These are phyloP conservation scores for Ophiobolus disseminans DNA, from an alignment of 2,329 filamentous ascomycete species.

Conservation along the genomic window DNA sequence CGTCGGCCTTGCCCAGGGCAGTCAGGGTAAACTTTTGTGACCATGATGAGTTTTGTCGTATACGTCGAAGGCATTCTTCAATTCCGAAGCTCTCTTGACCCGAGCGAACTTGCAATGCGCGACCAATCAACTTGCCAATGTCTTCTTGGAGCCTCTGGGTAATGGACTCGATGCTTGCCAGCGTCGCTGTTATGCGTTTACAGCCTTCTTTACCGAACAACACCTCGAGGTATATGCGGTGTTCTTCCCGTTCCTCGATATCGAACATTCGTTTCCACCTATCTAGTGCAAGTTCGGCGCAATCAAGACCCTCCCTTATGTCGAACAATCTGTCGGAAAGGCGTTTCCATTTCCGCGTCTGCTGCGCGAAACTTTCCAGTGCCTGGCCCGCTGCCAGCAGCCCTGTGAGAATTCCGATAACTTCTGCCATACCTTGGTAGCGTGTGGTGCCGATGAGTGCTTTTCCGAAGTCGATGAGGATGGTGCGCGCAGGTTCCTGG, in stretches of 20 bases:
- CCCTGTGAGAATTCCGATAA: slow-evolving; percentile 22
- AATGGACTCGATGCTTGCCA: slow-evolving; percentile 21
- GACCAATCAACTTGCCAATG: slow-evolving; percentile 24
- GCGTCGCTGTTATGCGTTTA: slow-evolving; percentile 21
- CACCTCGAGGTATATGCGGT: slow-evolving; percentile 27
- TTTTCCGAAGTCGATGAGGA: background rate
- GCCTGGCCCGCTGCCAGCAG: slow-evolving; percentile 24
- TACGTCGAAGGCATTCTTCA: slow-evolving; percentile 25
- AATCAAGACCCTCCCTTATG: slow-evolving; percentile 26
- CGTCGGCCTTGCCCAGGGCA: slow-evolving; percentile 22
- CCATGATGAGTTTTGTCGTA: slow-evolving; percentile 26
- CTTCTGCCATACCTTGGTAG: slow-evolving; percentile 28
- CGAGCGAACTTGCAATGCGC: slow-evolving; percentile 21
- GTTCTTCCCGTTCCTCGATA: slow-evolving; percentile 22
- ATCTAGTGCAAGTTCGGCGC: slow-evolving; percentile 26
- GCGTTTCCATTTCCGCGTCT: slow-evolving; percentile 25
- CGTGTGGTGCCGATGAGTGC: too few relatives aligned
- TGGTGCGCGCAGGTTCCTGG: background rate
- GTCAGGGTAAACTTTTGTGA: slow-evolving; percentile 29
- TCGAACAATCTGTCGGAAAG: slow-evolving; percentile 34
- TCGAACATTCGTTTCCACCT: slow-evolving; percentile 34
- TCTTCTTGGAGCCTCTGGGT: slow-evolving; percentile 18
- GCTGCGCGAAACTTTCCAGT: slow-evolving; percentile 25
- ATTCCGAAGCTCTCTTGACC: slow-evolving; percentile 18
- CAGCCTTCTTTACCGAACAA: slow-evolving; percentile 31